Evolutionary conservation across 2,329 filamentous ascomycete species (phyloP), one percentile per base, ranked within the genome.

Genomic region (Fusarium domesticum): DNA sequence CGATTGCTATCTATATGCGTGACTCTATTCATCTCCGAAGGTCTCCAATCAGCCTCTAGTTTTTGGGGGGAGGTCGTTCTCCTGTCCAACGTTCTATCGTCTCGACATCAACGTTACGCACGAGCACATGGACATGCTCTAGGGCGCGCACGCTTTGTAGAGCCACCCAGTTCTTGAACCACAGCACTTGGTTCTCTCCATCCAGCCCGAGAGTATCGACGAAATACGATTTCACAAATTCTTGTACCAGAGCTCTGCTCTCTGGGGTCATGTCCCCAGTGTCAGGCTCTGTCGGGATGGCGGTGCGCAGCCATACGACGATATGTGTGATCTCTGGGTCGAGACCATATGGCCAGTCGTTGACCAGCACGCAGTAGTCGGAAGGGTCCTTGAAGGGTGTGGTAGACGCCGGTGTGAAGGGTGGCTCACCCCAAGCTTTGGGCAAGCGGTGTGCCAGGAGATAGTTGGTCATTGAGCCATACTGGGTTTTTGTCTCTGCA

Each of bases 81-180:
- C 62, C 67, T 1, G 76, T 76, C 78, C 81, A 83, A 52, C 72
- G 69, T 51, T 75, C 66, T 46, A 84, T 50, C 45, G 75, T 63
- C 19, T 74, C 73, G 20, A 74, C 70, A 36, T 73, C 72, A 18
- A 74, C 78, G 56, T 78, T 72, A 42, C 69, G 75, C 39, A 85
- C 78, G 58, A 85, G 62, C 25, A 97, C 82, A 67, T 97, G 92
- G 60, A 96, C 84, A 65, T 96, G 92, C 70, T 96, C 91, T 36
- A 96, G 74, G 3, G 87, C 80, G 58, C 91, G 81, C 33, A 96
- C 86, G 58, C 88, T 95, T 72, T 96, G 95, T 63, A 96, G 70
- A 18, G 83, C 82, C 47, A 82, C 83, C 90, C 90, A 96, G 59
- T 96, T 96, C 76, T 92, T 95, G 70, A 96, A 96, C 89, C 90